Evolutionary conservation across 2,329 filamentous ascomycete genomes (phyloP).

Genomic region (Torrubiellomyces zombiae): DNA sequence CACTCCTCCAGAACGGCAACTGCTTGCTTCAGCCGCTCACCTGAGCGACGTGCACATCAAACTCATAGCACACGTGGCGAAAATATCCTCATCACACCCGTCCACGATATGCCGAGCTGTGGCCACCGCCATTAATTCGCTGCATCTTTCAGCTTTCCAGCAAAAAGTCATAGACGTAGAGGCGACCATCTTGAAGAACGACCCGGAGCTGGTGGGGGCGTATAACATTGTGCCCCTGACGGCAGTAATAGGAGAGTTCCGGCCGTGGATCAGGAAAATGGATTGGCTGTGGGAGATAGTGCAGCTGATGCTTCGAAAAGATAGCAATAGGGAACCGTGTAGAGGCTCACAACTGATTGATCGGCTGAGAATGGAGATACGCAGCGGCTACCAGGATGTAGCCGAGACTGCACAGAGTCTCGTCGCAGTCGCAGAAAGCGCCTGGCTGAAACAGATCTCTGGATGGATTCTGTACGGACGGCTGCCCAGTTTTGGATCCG

Average conservation of each 20-base stretch:
- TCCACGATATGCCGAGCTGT: constrained; percentile 81
- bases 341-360: constrained; percentile 64
- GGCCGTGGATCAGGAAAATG: constrained; percentile 69
- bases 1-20: constrained; percentile 67
- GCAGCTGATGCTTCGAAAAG: constrained; percentile 43
- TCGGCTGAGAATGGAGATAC: constrained; percentile 54
- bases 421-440: constrained; percentile 63
- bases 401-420: constrained; percentile 60
- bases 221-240: constrained; percentile 90
- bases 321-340: constrained; percentile 24
- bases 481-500: constrained; percentile 56
- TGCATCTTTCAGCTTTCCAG: constrained; percentile 68
- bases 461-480: constrained; percentile 85
- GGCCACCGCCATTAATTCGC: constrained; percentile 56
- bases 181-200: constrained; percentile 54
- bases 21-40: constrained; percentile 60
- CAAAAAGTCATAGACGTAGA: constrained; percentile 75
- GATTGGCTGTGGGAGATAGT: constrained; percentile 71
- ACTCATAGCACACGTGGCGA: constrained; percentile 48
- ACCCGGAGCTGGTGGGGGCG: constrained; percentile 68
- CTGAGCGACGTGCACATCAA: constrained; percentile 64
- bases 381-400: constrained; percentile 80
- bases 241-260: constrained; percentile 66
- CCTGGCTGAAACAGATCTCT: constrained; percentile 81
- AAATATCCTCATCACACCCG: constrained; percentile 52